Evolutionary conservation across 139 green algal species (phyloP).

Genomic region (Monoraphidium neglectum): DNA sequence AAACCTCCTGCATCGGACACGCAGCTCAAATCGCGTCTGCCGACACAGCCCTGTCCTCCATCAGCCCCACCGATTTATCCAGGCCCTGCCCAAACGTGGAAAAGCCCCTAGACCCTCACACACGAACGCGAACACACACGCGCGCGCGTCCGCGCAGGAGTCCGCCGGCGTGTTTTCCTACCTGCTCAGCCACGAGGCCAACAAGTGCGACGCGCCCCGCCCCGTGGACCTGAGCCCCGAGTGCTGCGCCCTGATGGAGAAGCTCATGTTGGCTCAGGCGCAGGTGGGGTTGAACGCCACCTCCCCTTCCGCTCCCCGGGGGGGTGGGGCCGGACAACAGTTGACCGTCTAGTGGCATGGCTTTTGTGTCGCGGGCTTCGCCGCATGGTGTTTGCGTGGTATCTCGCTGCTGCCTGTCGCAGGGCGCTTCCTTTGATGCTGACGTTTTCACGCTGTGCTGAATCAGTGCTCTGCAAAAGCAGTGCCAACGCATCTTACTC

Average conservation of each 20-base stretch:
- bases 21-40: background rate
- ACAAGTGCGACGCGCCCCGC: constrained; percentile 64
- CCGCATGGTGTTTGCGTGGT: too few relatives aligned
- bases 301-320: too few relatives aligned
- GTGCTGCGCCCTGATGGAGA: constrained; percentile 84
- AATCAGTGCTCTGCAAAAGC: too few relatives aligned
- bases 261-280: constrained; percentile 93
- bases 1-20: too few relatives aligned
- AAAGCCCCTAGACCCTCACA: background rate
- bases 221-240: constrained; percentile 82
- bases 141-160: constrained; percentile 48
- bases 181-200: constrained; percentile 69
- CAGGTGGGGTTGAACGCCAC: constrained; percentile 33
- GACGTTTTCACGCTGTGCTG: too few relatives aligned
- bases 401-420: too few relatives aligned
- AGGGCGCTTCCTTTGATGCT: too few relatives aligned
- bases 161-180: constrained; percentile 78
- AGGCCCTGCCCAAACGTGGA: background rate
- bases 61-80: background rate
- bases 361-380: too few relatives aligned
- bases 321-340: background rate
- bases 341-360: too few relatives aligned
- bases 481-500: too few relatives aligned
- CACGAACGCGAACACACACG: background rate
- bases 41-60: background rate